Evolutionary conservation across 805 yeast genomes (phyloP).

Genomic region (Sugiyamaella floridensis): DNA sequence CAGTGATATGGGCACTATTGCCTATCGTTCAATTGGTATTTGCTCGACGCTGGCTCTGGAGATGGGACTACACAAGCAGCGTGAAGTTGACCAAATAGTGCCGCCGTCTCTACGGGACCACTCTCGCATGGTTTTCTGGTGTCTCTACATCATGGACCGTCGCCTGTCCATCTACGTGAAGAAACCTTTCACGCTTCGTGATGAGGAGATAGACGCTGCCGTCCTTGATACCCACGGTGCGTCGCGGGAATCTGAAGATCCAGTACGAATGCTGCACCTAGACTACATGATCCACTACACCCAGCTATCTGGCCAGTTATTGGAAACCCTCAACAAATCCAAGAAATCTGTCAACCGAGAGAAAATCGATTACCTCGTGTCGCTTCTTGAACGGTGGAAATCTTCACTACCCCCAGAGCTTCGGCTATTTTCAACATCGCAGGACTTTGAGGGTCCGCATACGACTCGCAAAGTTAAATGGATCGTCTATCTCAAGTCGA

Average conservation of each 20-base stretch:
- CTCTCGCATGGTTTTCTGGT: slow-evolving; percentile 22
- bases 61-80: slow-evolving; percentile 19
- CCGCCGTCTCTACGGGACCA: slow-evolving; percentile 11
- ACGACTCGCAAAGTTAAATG: slow-evolving; percentile 12
- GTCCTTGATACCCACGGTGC: slow-evolving; percentile 9
- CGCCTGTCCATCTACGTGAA: slow-evolving; percentile 20
- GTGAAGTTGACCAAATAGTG: slow-evolving; percentile 13
- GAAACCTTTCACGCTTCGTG: slow-evolving; percentile 19
- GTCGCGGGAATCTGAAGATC: slow-evolving; percentile 12
- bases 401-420: slow-evolving; percentile 18
- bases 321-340: slow-evolving; percentile 6
- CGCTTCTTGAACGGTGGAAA: slow-evolving; percentile 15
- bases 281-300: slow-evolving; percentile 21
- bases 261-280: slow-evolving; percentile 16
- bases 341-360: slow-evolving; percentile 12
- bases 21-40: slow-evolving; percentile 20
- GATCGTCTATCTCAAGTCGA: slow-evolving; percentile 9
- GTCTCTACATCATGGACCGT: slow-evolving; percentile 22
- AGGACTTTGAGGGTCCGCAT: slow-evolving; percentile 2
- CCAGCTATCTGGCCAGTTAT: slow-evolving; percentile 14
- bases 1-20: slow-evolving; percentile 19
- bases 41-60: slow-evolving; percentile 19
- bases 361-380: slow-evolving; percentile 9
- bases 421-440: neutral
- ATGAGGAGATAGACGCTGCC: slow-evolving; percentile 20